These are phyloP conservation scores for Aspergillus tanneri DNA, from an alignment of 2,329 filamentous ascomycete species.

Conservation along the genomic window DNA sequence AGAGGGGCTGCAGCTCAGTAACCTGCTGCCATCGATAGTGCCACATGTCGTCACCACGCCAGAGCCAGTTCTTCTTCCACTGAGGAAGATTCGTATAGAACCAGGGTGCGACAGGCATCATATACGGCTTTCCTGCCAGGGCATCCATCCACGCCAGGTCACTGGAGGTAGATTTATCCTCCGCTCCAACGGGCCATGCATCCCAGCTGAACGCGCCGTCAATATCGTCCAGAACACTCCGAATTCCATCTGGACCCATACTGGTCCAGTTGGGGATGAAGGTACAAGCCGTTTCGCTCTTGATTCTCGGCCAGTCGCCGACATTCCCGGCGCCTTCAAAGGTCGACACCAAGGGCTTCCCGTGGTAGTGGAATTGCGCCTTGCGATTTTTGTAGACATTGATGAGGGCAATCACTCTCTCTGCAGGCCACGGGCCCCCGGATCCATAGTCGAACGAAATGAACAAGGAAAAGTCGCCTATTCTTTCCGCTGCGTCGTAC, in stretches of 20 bases:
- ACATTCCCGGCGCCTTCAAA: constrained; percentile 44
- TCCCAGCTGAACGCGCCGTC: constrained; percentile 47
- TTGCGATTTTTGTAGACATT: constrained; percentile 26
- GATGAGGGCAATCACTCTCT: constrained; percentile 28
- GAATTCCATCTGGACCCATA: constrained; percentile 31
- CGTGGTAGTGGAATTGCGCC: constrained; percentile 30
- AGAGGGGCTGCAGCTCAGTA: constrained; percentile 51
- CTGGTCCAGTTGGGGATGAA: constrained; percentile 47
- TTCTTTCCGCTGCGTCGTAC: constrained; percentile 28
- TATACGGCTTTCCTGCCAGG: constrained; percentile 44
- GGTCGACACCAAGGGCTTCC: constrained; percentile 40
- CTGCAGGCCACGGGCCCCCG: constrained; percentile 28
- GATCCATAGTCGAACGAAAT: constrained; percentile 38
- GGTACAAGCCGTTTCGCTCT: constrained; percentile 36
- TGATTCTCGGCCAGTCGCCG: constrained; percentile 46
- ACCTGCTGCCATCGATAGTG: constrained; percentile 59
- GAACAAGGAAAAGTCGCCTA: constrained; percentile 33
- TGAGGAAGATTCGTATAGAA: constrained; percentile 57
- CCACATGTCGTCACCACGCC: constrained; percentile 62
- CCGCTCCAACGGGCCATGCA: constrained; percentile 43
- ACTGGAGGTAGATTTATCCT: constrained; percentile 36
- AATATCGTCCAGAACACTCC: constrained; percentile 31
- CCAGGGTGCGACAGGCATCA: constrained; percentile 61
- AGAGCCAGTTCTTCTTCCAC: constrained; percentile 63
- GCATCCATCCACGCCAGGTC: constrained; percentile 45